Percentiles rank a stretch among this genome's conserved stretches.
phyloP scores from a whole-genome alignment of 208 protist species.

The Phytomonas sp. region DNA sequence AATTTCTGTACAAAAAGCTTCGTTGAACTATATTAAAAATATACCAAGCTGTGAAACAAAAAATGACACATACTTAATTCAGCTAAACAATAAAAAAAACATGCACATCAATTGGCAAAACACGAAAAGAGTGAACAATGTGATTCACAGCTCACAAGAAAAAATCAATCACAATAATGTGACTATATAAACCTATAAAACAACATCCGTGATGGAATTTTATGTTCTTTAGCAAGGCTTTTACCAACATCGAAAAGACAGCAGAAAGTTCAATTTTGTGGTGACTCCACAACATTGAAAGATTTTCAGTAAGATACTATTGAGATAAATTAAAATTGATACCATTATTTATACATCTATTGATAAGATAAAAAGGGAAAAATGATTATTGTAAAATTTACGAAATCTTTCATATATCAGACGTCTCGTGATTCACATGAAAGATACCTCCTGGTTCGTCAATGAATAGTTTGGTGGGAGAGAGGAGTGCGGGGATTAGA shows the following conservation, averaged over 20 bases:
- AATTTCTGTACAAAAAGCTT: neutral
- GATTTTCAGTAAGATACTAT: neutral
- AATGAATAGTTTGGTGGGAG: no score
- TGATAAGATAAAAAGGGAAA: neutral
- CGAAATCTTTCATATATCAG: neutral
- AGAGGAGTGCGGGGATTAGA: no score
- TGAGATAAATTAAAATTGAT: neutral
- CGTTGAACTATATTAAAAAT: neutral
- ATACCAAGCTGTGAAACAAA: neutral
- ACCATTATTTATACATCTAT: neutral
- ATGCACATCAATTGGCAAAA: neutral
- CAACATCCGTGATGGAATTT: neutral
- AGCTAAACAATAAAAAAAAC: neutral
- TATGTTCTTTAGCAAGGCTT: neutral
- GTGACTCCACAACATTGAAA: neutral
- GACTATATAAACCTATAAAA: neutral
- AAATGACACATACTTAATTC: neutral
- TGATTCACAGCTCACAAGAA: neutral
- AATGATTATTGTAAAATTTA: conserved; percentile 3
- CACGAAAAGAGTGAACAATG: neutral
- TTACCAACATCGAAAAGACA: neutral
- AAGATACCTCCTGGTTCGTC: no score
- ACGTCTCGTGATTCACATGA: no score
- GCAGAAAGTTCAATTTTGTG: neutral
- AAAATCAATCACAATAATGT: neutral